These are phyloP conservation scores for Cicer judaicum DNA, from an alignment of 306 rosid species.

Conservation along the genomic window DNA sequence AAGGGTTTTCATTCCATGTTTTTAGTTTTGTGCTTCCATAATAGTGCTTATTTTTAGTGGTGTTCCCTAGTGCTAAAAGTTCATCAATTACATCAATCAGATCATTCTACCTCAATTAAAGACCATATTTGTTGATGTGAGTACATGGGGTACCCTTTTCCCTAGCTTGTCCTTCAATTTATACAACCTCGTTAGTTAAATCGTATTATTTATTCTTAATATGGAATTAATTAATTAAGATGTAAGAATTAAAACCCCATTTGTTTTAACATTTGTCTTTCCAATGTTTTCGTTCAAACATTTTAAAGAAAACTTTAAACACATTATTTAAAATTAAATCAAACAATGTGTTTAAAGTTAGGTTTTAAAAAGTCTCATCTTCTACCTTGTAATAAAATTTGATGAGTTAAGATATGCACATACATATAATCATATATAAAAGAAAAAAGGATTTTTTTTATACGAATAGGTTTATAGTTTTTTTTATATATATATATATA, in stretches of 20 bases:
- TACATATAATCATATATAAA: too few relatives aligned
- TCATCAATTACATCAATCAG: slow-evolving; percentile 69
- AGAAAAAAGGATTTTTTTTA: neutral
- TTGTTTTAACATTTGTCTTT: neutral
- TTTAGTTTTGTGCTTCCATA: slow-evolving; percentile 45
- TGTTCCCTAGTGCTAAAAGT: slow-evolving; percentile 45
- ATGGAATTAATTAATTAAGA: neutral
- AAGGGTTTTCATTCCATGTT: slow-evolving; percentile 57
- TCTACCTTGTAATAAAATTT: too few relatives aligned
- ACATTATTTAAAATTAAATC: too few relatives aligned
- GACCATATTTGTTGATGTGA: slow-evolving; percentile 53
- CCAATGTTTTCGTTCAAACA: neutral
- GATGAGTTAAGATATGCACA: neutral
- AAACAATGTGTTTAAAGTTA: too few relatives aligned
- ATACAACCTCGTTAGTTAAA: slow-evolving; percentile 12
- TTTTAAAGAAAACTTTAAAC: neutral
- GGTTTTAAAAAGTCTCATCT: too few relatives aligned
- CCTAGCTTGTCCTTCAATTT: slow-evolving; percentile 41
- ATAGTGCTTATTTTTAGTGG: slow-evolving; percentile 40
- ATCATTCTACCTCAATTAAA: slow-evolving; percentile 58
- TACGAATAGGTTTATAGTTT: neutral
- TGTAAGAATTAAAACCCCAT: neutral
- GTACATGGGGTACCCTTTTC: slow-evolving; percentile 47
- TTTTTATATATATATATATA: too few relatives aligned
- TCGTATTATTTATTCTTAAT: neutral